Evolutionary conservation across 495 filamentous ascomycete genomes (phyloP), one percentile per base, ranked within the genome.

Genomic region (Trichoderma virens): DNA sequence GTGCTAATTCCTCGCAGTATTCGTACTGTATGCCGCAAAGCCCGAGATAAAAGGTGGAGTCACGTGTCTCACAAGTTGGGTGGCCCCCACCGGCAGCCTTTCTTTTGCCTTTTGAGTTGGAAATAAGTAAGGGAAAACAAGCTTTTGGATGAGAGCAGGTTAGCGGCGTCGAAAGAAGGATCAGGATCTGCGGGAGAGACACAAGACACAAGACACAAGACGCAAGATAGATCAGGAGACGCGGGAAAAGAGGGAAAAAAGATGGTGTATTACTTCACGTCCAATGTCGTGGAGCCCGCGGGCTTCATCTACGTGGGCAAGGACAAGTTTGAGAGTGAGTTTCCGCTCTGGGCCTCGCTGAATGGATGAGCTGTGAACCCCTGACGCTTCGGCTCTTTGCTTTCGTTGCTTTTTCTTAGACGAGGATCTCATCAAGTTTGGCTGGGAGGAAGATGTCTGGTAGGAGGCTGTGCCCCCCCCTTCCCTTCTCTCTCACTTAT

Each of bases 221-320:
- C 3, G 51, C 2, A 56, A 56, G 51, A 23, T 13, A 28, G 11
- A 13, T 4, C 9, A 27, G 51, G 9, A 30, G 25, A 30, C 5
- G 8, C 20, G 23, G 41, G 39, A 13, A 9, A 27, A 54, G 8
- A 54, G 18, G 6, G 6, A 3, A 14, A 23, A 5, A 73, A 65
- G 13, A 98, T 98, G 94, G 94, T 98, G 45, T 96, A 89, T 76
- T 97, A 97, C 73, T 97, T 96, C 77, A 94, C 87, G 2, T 97
- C 93, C 8, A 93, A 86, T 60, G 84, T 85, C 41, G 78, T 82
- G 34, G 73, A 74, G 43, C 79, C 88, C 23, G 87, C 95, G 1
- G 94, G 92, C 28, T 91, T 87, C 69, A 86, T 98, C 67, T 98
- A 98, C 72, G 90, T 97, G 34, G 94, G 94, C 72, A 98, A 98